A percentile compares a stretch with the other conserved stretches of the same genome.
Evolutionary conservation across 2,329 filamentous ascomycete species (phyloP).

Genomic region (Cladosporium oxysporum): DNA sequence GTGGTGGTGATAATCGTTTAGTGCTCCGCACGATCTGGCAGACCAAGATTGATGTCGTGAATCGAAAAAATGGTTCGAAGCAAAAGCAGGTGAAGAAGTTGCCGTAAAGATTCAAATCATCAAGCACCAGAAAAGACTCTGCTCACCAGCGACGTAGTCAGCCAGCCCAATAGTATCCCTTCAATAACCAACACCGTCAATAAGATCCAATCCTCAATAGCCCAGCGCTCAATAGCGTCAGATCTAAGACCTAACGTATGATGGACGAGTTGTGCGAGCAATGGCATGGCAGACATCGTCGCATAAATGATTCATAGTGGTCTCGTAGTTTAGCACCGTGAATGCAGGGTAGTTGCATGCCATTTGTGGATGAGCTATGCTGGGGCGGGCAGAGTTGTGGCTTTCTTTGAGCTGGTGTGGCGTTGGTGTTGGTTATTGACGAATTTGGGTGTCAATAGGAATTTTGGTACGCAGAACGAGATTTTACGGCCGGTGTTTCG

Average conservation of each 20-base stretch:
- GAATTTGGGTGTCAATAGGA: constrained; percentile 35
- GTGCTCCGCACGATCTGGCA: not conserved
- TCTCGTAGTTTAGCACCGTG: not conserved
- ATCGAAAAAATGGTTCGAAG: not conserved
- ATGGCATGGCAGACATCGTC: constrained; percentile 10
- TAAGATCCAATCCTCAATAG: constrained; percentile 33
- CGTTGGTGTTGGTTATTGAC: constrained; percentile 18
- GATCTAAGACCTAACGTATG: constrained; percentile 21
- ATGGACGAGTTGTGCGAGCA: constrained; percentile 8
- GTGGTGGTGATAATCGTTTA: not conserved
- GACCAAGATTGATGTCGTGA: not conserved
- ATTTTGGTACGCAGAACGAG: constrained; percentile 11
- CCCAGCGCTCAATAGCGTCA: constrained; percentile 17
- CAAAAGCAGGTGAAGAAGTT: not conserved
- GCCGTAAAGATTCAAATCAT: not conserved
- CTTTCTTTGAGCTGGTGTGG: constrained; percentile 26
- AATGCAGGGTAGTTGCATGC: not conserved
- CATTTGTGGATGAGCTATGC: constrained; percentile 20
- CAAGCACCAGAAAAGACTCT: not conserved
- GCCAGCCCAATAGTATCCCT: constrained; percentile 24
- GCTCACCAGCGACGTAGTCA: constrained; percentile 25
- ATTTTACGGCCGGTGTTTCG: not conserved
- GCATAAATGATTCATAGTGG: constrained; percentile 1
- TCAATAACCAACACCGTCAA: constrained; percentile 32
- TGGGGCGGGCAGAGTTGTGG: constrained; percentile 14